These are phyloP conservation scores for Phytophthora cactorum DNA, from an alignment of 352 stramenopile genomes.

Conservation along the genomic window DNA sequence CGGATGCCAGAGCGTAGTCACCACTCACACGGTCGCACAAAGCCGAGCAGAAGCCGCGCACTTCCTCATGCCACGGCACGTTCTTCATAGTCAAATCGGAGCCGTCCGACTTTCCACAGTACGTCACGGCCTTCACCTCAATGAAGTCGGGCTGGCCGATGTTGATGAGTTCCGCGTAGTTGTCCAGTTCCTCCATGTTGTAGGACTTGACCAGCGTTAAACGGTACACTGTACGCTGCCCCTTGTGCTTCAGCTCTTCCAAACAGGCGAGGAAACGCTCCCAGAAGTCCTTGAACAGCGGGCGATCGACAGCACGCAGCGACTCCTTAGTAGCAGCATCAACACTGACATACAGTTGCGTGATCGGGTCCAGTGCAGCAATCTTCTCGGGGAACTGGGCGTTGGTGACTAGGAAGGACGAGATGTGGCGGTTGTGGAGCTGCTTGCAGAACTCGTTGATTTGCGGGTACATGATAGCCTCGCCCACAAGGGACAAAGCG, in stretches of 20 bases:
- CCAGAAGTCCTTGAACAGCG: constrained; percentile 98
- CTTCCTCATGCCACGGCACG: constrained; percentile 98
- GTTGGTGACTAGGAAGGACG: constrained; percentile 99
- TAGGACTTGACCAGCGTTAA: constrained; percentile 98
- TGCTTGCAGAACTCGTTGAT: constrained; percentile 98
- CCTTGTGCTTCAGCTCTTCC: constrained; percentile 93
- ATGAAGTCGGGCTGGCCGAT: constrained; percentile 93
- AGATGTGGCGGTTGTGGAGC: constrained; percentile 95
- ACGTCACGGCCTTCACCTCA: constrained; percentile 98
- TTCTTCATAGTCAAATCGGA: constrained; percentile 99
- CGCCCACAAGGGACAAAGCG: constrained; percentile 97
- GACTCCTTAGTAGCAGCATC: constrained; percentile 97
- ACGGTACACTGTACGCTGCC: constrained; percentile 96
- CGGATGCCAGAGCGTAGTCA: constrained; percentile 94
- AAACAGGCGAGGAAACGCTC: constrained; percentile 95
- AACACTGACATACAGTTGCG: constrained; percentile 99
- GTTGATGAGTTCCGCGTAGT: constrained; percentile 94
- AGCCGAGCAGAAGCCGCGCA: constrained; percentile 92
- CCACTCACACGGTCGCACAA: constrained; percentile 79
- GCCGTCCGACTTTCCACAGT: constrained; percentile 98
- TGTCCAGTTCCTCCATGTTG: constrained; percentile 97
- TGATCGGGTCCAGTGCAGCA: constrained; percentile 94
- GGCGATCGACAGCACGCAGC: constrained; percentile 95
- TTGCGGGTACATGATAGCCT: constrained; percentile 99
- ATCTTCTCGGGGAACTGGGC: constrained; percentile 98